phyloP scores from a whole-genome alignment of 345 rosid species.

The Chamaenerion angustifolium region DNA sequence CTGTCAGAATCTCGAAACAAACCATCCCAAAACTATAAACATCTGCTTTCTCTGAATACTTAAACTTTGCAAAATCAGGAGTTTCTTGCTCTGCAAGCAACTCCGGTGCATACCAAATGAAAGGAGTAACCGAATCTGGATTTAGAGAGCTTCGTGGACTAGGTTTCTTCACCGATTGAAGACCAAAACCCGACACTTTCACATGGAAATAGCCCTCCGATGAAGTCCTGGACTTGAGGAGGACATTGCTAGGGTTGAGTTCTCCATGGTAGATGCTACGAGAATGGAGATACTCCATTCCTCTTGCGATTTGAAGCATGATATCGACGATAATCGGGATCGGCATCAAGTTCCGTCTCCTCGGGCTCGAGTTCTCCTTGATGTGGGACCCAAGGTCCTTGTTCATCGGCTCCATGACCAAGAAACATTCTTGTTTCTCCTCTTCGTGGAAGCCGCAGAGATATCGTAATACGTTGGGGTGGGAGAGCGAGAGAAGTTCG shows the following conservation, averaged over 20 bases:
- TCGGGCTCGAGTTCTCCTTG: conserved; percentile 61
- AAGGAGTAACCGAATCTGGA: conserved; percentile 21
- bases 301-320: conserved; percentile 84
- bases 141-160: conserved; percentile 10
- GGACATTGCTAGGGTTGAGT: conserved; percentile 49
- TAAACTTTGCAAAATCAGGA: conserved; percentile 1
- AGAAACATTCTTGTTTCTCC: conserved; percentile 55
- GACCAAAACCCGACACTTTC: conserved; percentile 63
- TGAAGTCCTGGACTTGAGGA: conserved; percentile 47
- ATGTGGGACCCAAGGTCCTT: conserved; percentile 52
- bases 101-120: conserved; percentile 82
- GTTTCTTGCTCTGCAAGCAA: conserved; percentile 47
- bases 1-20: conserved; percentile 65
- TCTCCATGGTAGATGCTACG: conserved; percentile 51
- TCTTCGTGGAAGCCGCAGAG: conserved; percentile 66
- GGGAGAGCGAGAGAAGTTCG: conserved; percentile 50
- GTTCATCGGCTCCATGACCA: conserved; percentile 74
- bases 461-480: conserved; percentile 65
- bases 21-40: conserved; percentile 90
- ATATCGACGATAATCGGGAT: conserved; percentile 64
- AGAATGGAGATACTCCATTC: conserved; percentile 83
- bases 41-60: conserved; percentile 72
- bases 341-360: conserved; percentile 40
- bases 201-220: conserved; percentile 62
- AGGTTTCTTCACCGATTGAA: conserved; percentile 20